Base-by-base conservation (phyloP, 176 grass and related monocot species). In the Sorghum bicolor region DNA sequence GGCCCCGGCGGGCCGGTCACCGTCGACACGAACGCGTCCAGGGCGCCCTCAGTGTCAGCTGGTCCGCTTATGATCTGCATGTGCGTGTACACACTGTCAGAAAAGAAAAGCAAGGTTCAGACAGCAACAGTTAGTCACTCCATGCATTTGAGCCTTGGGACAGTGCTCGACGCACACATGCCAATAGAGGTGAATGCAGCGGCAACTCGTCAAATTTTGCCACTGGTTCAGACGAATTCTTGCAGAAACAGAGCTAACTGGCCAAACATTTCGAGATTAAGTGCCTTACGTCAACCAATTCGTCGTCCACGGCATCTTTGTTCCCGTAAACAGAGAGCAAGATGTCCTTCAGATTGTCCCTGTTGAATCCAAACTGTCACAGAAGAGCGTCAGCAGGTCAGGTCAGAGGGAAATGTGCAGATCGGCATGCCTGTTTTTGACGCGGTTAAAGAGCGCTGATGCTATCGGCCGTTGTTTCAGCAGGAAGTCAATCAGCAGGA, bases 11-110 rank as follows among this genome's bases (percentile, higher is more conserved):
- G 96, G 3, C 93, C 93, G 0, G 93, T 99, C 81, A 99, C 92
- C 8, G 90, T 95, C 24, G 96, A 99, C 82, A 99, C 86, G 81
- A 99, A 99, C 38, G 96, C 91, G 71, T 99, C 91, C 5, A 96
- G 89, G 43, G 93, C 93, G 1, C 96, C 93, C 66, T 89, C 85
- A 8, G 89, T 82, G 26, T 94, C 89, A 2, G 93, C 93, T 34
- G 93, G 93, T 1, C 83, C 86, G 44, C 84, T 86, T 5, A 96
- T 94, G 75, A 96, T 95, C 96, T 94, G 83, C 76, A 0, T 33
- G 28, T 33, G 40, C 8, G 7, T 11, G 34, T 31, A 39, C 5
- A 75, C 9, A 78, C 17, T 80, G 40, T 39, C 41, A 78, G 24
- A 16, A 64, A 17, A 17, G 2, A 13, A 5, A 20, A 20, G 19